A percentile compares a stretch with the other conserved stretches of the same genome.
phyloP scores from a whole-genome alignment of 768 basidiomycete genomes.

The Sutorius australiensis region DNA sequence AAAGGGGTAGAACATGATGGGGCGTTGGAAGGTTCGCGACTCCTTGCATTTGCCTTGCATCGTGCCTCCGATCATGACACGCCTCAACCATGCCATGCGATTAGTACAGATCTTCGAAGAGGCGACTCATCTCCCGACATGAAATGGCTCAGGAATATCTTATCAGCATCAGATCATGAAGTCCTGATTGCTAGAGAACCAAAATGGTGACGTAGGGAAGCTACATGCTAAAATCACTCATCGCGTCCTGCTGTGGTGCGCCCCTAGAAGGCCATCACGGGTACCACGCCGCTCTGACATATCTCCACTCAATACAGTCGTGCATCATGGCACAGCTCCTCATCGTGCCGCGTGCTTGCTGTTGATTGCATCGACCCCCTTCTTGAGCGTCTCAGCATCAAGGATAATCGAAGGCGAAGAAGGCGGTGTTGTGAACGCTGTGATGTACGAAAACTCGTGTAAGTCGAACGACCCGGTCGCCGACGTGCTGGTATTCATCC shows the following conservation, averaged over 20 bases:
- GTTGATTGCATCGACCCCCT: conserved; percentile 6
- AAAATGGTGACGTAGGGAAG: conserved; percentile 11
- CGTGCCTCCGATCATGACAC: conserved; percentile 13
- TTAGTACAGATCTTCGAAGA: conserved; percentile 4
- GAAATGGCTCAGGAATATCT: conserved; percentile 3
- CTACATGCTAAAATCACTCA: conserved; percentile 12
- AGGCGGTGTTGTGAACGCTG: conserved; percentile 30
- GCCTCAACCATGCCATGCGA: conserved; percentile 16
- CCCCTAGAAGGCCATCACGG: not conserved
- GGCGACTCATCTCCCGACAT: not conserved
- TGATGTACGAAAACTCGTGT: conserved; percentile 31
- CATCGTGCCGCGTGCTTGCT: conserved; percentile 13
- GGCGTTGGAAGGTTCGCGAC: not conserved
- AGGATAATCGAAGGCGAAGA: conserved; percentile 22
- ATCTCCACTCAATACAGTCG: conserved; percentile 12
- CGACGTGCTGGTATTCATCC: conserved; percentile 6
- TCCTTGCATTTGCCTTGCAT: not conserved
- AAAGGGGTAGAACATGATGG: not conserved
- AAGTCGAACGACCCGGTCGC: conserved; percentile 22
- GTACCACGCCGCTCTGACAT: conserved; percentile 3
- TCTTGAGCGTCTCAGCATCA: conserved; percentile 9
- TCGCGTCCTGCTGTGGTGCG: conserved; percentile 1
- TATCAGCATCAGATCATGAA: conserved; percentile 26
- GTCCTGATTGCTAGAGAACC: conserved; percentile 8
- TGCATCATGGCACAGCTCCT: conserved; percentile 1